Evolutionary conservation across 78 protist genomes (phyloP).

Genomic region (slime mould (Dictyostelium discoideum)): DNA sequence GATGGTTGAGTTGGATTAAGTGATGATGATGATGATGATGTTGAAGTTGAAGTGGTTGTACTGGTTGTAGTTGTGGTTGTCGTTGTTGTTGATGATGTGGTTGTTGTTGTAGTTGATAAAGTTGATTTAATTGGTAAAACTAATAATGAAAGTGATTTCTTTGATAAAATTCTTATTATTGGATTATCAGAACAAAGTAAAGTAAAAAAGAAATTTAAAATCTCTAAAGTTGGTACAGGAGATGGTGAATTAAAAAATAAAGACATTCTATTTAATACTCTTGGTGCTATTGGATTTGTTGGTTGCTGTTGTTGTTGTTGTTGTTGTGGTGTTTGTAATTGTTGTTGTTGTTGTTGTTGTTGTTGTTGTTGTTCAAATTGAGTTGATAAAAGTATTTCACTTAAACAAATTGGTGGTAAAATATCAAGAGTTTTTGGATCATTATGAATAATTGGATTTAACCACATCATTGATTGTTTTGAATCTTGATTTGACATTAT

Average conservation of each 20-base stretch:
- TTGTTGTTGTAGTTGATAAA: background rate
- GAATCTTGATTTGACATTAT: constrained; percentile 67
- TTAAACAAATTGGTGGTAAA: constrained; percentile 65
- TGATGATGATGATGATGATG: background rate
- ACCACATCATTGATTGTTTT: constrained; percentile 51
- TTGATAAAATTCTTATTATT: background rate
- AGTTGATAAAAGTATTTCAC: constrained; percentile 47
- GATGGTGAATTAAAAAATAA: constrained; percentile 16
- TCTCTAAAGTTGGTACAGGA: constrained; percentile 51
- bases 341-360: background rate
- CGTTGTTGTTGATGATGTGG: background rate
- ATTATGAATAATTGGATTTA: constrained; percentile 59
- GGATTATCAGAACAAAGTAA: constrained; percentile 3
- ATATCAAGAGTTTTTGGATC: constrained; percentile 66
- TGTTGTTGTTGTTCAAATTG: background rate
- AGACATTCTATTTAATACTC: constrained; percentile 18
- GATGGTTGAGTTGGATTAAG: background rate
- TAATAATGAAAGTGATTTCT: constrained; percentile 11
- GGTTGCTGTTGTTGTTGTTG: background rate
- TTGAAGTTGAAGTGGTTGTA: background rate
- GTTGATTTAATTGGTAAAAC: background rate
- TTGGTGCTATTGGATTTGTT: background rate
- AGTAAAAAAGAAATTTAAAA: constrained; percentile 58
- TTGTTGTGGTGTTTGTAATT: background rate
- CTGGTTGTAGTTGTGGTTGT: background rate